A percentile compares a stretch with the other conserved stretches of the same genome.
Evolutionary conservation across 306 rosid genomes (phyloP).

Genomic region (Glycyrrhiza uralensis): DNA sequence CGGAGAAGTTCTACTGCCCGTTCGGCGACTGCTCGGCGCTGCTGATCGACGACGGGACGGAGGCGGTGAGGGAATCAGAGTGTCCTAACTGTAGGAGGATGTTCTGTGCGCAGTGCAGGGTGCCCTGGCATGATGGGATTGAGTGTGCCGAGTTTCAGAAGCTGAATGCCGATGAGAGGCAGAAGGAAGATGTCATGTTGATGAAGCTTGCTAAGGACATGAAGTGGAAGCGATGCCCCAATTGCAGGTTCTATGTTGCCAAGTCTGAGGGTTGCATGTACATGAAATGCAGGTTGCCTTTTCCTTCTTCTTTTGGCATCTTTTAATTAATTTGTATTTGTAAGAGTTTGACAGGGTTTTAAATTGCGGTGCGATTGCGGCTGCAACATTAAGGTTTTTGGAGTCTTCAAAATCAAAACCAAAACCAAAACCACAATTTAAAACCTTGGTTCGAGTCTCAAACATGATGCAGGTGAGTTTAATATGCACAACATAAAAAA

Average conservation of each 20-base stretch:
- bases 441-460: too few species aligned
- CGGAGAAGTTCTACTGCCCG: slow-evolving; percentile 42
- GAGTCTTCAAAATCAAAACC: too few species aligned
- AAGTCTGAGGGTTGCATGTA: slow-evolving; percentile 34
- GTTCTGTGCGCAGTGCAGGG: slow-evolving; percentile 44
- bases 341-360: too few species aligned
- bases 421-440: too few species aligned
- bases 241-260: slow-evolving; percentile 34
- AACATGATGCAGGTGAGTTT: too few species aligned
- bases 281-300: slow-evolving; percentile 47
- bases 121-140: slow-evolving; percentile 42
- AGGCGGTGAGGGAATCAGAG: background rate
- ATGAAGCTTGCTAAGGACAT: slow-evolving; percentile 28
- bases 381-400: too few species aligned
- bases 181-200: slow-evolving; percentile 37
- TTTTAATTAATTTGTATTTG: too few species aligned
- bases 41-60: slow-evolving; percentile 32
- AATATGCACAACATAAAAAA: too few species aligned
- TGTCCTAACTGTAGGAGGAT: slow-evolving; percentile 44
- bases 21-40: slow-evolving; percentile 40
- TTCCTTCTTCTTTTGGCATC: background rate
- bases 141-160: slow-evolving; percentile 35
- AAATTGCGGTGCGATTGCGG: too few species aligned
- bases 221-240: slow-evolving; percentile 43
- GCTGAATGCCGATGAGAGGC: slow-evolving; percentile 34